Percentiles rank a stretch among this genome's conserved stretches.
These are phyloP conservation scores for Trypanosoma cruzi DNA, from an alignment of 208 protist species.

Conservation along the genomic window DNA sequence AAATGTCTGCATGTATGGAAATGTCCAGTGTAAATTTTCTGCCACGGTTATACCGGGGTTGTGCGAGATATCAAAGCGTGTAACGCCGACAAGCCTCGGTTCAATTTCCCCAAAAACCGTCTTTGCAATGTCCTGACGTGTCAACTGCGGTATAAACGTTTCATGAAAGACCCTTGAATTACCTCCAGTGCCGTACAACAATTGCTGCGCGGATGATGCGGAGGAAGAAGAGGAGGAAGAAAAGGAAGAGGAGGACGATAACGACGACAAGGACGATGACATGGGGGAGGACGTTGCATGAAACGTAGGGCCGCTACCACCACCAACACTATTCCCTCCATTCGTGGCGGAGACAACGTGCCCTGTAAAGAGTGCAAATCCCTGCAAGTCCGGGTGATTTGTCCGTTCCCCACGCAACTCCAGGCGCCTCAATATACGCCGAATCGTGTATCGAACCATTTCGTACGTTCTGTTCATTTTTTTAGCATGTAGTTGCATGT, in stretches of 20 bases:
- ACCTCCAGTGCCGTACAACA: background rate
- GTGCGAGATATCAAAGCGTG: slow-evolving; percentile 37
- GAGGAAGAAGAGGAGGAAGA: too few species aligned
- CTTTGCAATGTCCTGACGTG: slow-evolving; percentile 18
- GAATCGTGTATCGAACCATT: slow-evolving; percentile 18
- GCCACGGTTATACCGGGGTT: slow-evolving; percentile 41
- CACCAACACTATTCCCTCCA: background rate
- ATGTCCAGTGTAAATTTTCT: slow-evolving; percentile 1
- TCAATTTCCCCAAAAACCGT: slow-evolving; percentile 45
- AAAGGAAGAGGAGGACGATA: too few species aligned
- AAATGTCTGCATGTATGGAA: slow-evolving; percentile 25
- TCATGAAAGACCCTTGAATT: background rate
- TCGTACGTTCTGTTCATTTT: slow-evolving; percentile 16
- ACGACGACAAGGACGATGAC: background rate
- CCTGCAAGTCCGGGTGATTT: slow-evolving; percentile 22
- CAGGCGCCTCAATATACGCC: slow-evolving; percentile 6
- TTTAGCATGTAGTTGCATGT: slow-evolving; percentile 8
- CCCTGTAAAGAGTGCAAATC: background rate
- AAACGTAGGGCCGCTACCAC: background rate
- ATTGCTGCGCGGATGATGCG: too few species aligned
- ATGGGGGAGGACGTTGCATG: background rate
- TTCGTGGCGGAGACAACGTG: background rate
- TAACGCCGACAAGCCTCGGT: slow-evolving; percentile 39
- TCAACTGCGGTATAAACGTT: background rate
- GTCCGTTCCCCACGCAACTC: slow-evolving; percentile 2